Percentiles rank a stretch among this genome's conserved stretches.
These are phyloP conservation scores for Mentha longifolia DNA, from an alignment of 257 asterid genomes.

Conservation along the genomic window DNA sequence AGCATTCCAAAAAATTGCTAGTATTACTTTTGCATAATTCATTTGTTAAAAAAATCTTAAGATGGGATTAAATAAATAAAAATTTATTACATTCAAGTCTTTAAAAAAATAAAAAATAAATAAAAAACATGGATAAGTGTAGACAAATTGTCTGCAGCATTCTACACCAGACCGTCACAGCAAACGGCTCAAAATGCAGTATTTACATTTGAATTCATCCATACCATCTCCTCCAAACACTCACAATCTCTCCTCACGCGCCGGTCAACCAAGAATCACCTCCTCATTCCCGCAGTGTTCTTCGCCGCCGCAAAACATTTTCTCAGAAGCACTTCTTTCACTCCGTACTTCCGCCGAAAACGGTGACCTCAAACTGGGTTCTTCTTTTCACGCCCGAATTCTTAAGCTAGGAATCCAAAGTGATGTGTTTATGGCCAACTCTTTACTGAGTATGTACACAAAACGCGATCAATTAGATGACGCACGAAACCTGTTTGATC, in stretches of 20 bases:
- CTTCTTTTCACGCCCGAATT: constrained; percentile 43
- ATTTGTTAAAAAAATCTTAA: no score
- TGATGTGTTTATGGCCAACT: constrained; percentile 48
- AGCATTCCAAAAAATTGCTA: no score
- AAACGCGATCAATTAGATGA: constrained; percentile 36
- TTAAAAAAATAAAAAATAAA: no score
- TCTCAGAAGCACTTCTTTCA: constrained; percentile 43
- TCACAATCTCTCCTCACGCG: constrained; percentile 16
- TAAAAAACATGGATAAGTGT: no score
- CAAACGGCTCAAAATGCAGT: constrained; percentile 23
- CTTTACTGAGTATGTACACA: constrained; percentile 37
- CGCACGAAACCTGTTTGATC: constrained; percentile 45
- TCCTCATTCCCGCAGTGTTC: constrained; percentile 11
- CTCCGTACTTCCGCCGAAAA: constrained; percentile 38
- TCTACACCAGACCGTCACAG: no score
- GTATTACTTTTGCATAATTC: no score
- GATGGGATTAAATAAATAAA: no score
- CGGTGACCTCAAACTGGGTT: constrained; percentile 41
- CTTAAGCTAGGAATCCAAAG: constrained; percentile 41
- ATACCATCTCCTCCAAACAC: not conserved
- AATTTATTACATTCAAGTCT: no score
- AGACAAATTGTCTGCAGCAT: no score
- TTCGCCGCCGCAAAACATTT: constrained; percentile 30
- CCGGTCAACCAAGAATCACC: constrained; percentile 6
- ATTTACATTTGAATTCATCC: constrained; percentile 16